These are phyloP conservation scores for Suhomyces bokatorum DNA, from an alignment of 1,139 yeast genomes.

Conservation along the genomic window DNA sequence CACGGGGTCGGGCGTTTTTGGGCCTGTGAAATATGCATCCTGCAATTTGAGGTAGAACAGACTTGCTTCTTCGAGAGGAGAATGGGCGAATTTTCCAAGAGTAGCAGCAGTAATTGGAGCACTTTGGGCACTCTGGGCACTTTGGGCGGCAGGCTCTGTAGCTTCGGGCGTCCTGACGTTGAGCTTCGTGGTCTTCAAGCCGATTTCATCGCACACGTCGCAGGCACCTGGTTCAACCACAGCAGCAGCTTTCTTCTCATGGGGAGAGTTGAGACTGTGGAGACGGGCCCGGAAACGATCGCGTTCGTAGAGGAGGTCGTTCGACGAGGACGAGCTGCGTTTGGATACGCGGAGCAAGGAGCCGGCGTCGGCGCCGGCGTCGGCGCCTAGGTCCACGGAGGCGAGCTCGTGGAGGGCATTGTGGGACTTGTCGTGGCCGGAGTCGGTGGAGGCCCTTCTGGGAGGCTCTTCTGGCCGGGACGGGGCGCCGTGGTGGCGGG, in stretches of 20 bases:
- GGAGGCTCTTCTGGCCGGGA: neutral
- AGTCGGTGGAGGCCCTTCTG: neutral
- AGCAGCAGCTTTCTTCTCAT: slow-evolving; percentile 1
- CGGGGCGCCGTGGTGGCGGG: neutral
- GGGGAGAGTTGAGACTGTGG: slow-evolving; percentile 32
- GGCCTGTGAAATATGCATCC: slow-evolving; percentile 2
- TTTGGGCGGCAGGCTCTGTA: neutral
- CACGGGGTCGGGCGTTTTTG: neutral
- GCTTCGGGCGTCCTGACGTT: slow-evolving; percentile 19
- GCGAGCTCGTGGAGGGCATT: neutral
- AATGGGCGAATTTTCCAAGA: slow-evolving; percentile 1
- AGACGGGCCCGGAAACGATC: slow-evolving; percentile 47
- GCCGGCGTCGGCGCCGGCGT: neutral
- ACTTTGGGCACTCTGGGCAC: no score
- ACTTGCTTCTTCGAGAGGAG: slow-evolving; percentile 30
- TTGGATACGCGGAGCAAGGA: slow-evolving; percentile 21
- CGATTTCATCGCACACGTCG: slow-evolving; percentile 42
- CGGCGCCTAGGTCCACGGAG: neutral
- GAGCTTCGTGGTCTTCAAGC: slow-evolving; percentile 40
- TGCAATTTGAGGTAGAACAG: slow-evolving; percentile 18
- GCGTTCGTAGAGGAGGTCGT: slow-evolving; percentile 43
- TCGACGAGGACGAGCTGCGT: slow-evolving; percentile 45
- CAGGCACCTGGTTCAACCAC: slow-evolving; percentile 18
- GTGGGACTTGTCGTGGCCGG: neutral
- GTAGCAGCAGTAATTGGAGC: neutral